Evolutionary conservation across 2,329 filamentous ascomycete genomes (phyloP), one percentile per base, ranked within the genome.

Genomic region (Fusarium multiceps): DNA sequence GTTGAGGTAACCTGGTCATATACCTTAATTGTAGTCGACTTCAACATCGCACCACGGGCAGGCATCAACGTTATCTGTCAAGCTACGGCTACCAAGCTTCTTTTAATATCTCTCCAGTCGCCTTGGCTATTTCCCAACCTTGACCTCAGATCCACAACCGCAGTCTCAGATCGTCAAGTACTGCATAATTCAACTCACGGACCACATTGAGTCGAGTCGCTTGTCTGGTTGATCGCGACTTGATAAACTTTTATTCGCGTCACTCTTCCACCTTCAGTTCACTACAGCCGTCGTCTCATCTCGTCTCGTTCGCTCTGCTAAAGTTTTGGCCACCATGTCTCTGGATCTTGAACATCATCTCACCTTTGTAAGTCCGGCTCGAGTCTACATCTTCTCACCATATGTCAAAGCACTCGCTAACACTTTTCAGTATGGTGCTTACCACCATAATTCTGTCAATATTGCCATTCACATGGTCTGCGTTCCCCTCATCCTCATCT

Each of bases 331-430:
- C 73, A 76, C 66, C 68, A 90, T 90, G 88, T 88, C 88, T 73
- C 87, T 96, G 76, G 90, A 94, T 76, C 86, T 96, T 55, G 93
- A 96, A 83, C 92, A 89, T 78, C 93, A 95, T 78, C 85, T 96
- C 75, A 89, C 88, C 80, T 94, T 94, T 82, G 93, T 96, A 88
- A 80, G 91, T 73, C 54, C 42, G 20, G 21, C 25, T 43, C 23
- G 11, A 41, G 6, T 12, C 34, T 25, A 21, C n/a, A 21, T 28
- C 28, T 18, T 23, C 21, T 59, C 27, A 45, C 50, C 23, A 41
- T 28, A n/a, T 25, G 25, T 58, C 47, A 32, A 45, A 45, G 23
- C 18, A 46, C 59, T 61, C 53, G 41, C 66, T 74, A 57, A 74
- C 55, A 30, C 50, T 37, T 50, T 48, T 43, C 72, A 96, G 93